Base-by-base conservation (phyloP, 352 stramenopile species). In the Phytophthora citricola region DNA sequence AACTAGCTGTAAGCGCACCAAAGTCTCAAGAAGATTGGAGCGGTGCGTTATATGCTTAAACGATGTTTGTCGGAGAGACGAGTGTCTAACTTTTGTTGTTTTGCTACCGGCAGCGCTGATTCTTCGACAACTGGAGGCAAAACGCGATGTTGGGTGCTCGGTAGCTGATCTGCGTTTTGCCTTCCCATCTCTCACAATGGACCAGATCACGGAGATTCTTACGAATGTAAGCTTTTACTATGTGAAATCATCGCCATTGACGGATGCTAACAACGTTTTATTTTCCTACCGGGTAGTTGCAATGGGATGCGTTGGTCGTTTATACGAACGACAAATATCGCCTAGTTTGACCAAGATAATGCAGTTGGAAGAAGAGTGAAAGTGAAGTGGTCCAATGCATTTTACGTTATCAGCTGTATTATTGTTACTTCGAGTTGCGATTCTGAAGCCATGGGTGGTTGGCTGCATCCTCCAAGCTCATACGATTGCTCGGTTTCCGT, bases 301-400 rank as follows among this genome's bases (percentile, higher is more conserved):
- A 91, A 77, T 78, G 84, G 63, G 81, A 93, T 55, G 83, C 73
- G 17, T 71, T 92, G 24, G 72, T 92, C 14, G 84, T 90, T 65
- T 61, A 64, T 34, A 32, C 66, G 26, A 75, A 89, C 27, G 76
- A 79, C 57, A 87, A 78, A 34, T 93, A 91, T 56, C 75, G 72
- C 27, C 46, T 88, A 4, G 52, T 92, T 12, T 92, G 59, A 71
- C 63, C 12, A 53, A 52, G 8, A 53, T 39, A 14, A 8, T 41
- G 14, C 10, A 9, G 46, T 15, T 29, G 22, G 36, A 22, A 43
- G 34, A 26, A 24, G 32, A 49, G 4, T 17, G 50, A 6, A n/a
- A 22, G 2, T 22, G 44, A 7, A 12, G 17, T 49, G 48, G 46
- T 11, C 54, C 3, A 22, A 36, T 14, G 20, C n/a, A 56, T 24